Conservation (phyloP, 805 yeast genomes). For the Candida vartiovaarae region DNA sequence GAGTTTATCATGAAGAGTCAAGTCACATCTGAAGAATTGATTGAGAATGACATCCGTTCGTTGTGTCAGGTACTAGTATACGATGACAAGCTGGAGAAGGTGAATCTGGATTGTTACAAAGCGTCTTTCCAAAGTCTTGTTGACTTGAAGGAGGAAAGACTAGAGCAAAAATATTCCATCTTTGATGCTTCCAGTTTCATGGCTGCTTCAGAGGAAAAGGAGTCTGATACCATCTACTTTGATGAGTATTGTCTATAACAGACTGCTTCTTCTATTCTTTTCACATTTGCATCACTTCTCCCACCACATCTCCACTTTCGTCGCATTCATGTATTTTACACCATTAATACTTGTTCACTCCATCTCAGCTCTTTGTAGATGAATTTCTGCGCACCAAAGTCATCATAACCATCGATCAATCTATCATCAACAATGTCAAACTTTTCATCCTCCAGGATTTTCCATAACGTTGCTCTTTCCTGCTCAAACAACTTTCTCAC, state of each 20-base stretch:
- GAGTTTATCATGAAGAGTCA: conserved; percentile 66
- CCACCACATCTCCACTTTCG: conserved; percentile 7
- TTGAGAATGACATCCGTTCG: conserved; percentile 64
- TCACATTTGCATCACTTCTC: conserved; percentile 8
- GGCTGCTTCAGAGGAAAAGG: conserved; percentile 29
- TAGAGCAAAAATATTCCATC: conserved; percentile 29
- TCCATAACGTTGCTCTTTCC: conserved; percentile 60
- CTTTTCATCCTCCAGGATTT: conserved; percentile 33
- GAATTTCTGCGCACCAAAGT: conserved; percentile 70
- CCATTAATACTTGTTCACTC: not conserved
- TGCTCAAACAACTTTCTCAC: conserved; percentile 56
- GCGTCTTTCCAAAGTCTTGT: conserved; percentile 81
- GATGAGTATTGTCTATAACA: conserved; percentile 38
- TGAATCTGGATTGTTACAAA: conserved; percentile 55
- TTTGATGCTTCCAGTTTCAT: conserved; percentile 36
- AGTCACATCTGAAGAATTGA: conserved; percentile 77
- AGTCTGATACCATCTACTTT: conserved; percentile 34
- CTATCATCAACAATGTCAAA: conserved; percentile 25
- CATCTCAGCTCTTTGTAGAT: conserved; percentile 31
- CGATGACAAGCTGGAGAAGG: conserved; percentile 77
- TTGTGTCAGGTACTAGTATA: conserved; percentile 81
- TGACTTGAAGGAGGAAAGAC: conserved; percentile 42
- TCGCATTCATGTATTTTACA: not conserved
- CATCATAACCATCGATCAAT: conserved; percentile 61
- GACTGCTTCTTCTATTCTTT: not conserved